These are phyloP conservation scores for Colletotrichum tanaceti DNA, from an alignment of 2,329 filamentous ascomycete species.

Conservation along the genomic window DNA sequence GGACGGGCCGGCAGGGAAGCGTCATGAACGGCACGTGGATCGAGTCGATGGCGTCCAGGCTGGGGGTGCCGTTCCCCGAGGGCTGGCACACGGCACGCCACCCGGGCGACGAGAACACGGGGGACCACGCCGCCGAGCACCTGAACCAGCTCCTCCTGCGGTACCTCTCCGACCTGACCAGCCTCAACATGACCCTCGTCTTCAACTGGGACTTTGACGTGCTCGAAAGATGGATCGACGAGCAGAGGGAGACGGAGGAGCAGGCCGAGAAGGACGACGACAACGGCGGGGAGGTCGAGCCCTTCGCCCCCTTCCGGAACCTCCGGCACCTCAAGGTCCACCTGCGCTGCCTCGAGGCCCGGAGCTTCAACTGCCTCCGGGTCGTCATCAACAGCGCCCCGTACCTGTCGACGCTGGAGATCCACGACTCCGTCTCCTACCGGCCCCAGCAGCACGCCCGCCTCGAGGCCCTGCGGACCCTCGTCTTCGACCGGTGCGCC, in stretches of 20 bases:
- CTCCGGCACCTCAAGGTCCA: neutral
- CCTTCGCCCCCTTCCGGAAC: neutral
- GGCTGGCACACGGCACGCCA: neutral
- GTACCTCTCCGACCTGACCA: neutral
- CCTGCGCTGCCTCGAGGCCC: neutral
- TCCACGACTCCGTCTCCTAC: conserved; percentile 1
- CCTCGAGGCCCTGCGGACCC: conserved; percentile 1
- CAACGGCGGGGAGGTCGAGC: neutral
- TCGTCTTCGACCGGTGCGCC: neutral
- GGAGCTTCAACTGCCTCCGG: neutral
- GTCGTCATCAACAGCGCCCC: neutral
- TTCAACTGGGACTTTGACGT: neutral
- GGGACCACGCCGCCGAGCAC: conserved; percentile 1
- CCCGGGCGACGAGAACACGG: neutral
- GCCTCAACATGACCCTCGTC: neutral
- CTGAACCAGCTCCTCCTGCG: conserved; percentile 2
- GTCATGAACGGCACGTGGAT: neutral
- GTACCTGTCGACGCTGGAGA: conserved; percentile 1
- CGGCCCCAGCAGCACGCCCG: neutral
- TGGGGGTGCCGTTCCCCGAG: neutral
- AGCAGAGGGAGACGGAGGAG: neutral
- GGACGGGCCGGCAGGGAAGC: neutral
- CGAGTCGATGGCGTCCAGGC: neutral
- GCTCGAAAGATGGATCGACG: neutral
- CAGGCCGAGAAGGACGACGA: too few relatives aligned